Evolutionary conservation across 2,329 filamentous ascomycete genomes (phyloP), one percentile per base, ranked within the genome.

Genomic region (Fusarium devonianum): DNA sequence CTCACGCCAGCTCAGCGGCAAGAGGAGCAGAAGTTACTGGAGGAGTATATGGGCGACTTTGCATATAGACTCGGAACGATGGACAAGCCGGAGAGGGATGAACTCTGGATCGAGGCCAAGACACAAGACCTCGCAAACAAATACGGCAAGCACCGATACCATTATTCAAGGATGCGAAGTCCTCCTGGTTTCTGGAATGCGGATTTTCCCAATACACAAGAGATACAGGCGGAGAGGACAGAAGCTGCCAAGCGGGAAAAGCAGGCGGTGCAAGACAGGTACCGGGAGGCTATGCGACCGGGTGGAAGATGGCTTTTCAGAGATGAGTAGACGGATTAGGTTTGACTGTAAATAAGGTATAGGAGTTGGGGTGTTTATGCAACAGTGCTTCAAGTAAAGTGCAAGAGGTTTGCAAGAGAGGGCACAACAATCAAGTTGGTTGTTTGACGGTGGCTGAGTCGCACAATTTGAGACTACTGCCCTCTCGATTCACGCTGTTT

Each of bases 141-240:
- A 53, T 85, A 84, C 68, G 92, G 92, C 5, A 90, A 81, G 67
- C 92, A 97, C 71, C 81, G 88, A 46, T 83, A 93, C 61, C 80
- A 85, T 19, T 92, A 88, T 70, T 82, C 86, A 51, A 82, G 91
- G 39, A 80, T 83, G 55, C 78, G 75, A 33, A 90, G 88, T 8
- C 92, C 94, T 10, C 90, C 91, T 2, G 92, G 92, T 0, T 97
- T 90, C 68, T 99, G 94, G 94, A 81, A 90, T 43, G 82, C 88
- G 2, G 93, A 96, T 61, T 96, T 99, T 68, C 92, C 93, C 2
- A 85, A 77, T 18, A 97, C 94, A 2, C 94, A 97, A 69, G 90
- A 97, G 71, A 73, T 86, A 19, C 76, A 83, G 60, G 75, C 78
- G 41, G 84, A 93, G 63, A 82, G 82, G 48, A 78, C 80, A 51